Evolutionary conservation across 805 yeast genomes (phyloP), one percentile per base, ranked within the genome.

Genomic region (Sugiyamaella smithiae): DNA sequence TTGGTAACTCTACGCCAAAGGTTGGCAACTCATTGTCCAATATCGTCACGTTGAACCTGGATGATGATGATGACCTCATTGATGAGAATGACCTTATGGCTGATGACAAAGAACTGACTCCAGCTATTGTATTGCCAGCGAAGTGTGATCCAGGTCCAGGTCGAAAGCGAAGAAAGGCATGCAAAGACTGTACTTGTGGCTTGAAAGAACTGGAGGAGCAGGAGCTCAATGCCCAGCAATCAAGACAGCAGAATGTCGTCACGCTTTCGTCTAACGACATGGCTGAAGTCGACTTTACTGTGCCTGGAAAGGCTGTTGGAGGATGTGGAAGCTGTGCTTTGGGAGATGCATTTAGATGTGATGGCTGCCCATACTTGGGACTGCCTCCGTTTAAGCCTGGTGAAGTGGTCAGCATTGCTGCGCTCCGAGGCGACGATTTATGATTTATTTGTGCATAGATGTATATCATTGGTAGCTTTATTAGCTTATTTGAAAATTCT

Each of bases 341-440:
- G 43, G 99, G 99, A 38, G 99, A 93, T 67, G 99, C 99, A 0
- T 93, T 93, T 71, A 76, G 99, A 63, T 93, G 99, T 67, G 96
- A 90, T 58, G 97, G 98, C 1, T 93, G 99, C 70, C 99, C 99
- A 33, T 93, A 84, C 68, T 72, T 93, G 57, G 99, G 99, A 0
- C 73, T 93, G 40, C 99, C 99, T 12, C 97, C 99, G 2, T 93
- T 93, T 77, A 89, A 89, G 69, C 99, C 98, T 1, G 99, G 99
- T 45, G 95, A 93, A 70, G 82, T 82, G 8, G 81, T 93, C 47
- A 82, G 84, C 26, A 70, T 91, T 54, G 88, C 80, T 46, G 80
- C 85, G 58, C 43, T 53, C 37, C 56, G 54, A 25, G 85, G 84
- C 35, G 95, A 85, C 66, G 95, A 88, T 65, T 74, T 86, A 58